Base-by-base conservation (phyloP, 306 rosid genomes). In the Prunus mira region DNA sequence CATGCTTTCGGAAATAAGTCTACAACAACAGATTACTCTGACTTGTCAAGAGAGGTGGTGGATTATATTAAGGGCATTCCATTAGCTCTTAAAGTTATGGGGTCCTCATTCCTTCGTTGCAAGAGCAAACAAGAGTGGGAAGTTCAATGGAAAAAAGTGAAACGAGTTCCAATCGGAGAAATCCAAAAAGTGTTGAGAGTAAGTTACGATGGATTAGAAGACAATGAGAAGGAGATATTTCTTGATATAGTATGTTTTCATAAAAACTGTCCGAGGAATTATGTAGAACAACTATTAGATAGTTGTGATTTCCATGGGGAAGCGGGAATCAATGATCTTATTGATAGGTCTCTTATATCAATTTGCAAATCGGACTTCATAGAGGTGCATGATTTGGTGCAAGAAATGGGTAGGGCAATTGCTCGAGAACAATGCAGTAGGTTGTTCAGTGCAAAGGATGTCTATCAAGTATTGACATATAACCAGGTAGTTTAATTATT, bases 321-420 rank as follows among this genome's bases (percentile, higher is more conserved):
- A 32, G 7, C 0, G 7, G 81, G 87, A 57, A 66, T 82, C 24
- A 84, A 72, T 2, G 60, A 61, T 77, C 82, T 87, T 71, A 56
- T 75, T 71, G 80, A 82, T 20, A 82, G 74, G 15, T 87, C 82
- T 50, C 82, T 88, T 38, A 57, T 86, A 47, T 61, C 81, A 62
- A 15, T 52, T 58, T 58, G 24, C 24, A 0, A 22, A n/a, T n/a
- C n/a, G n/a, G n/a, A n/a, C n/a, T n/a, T n/a, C n/a, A 32, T 32
- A 32, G 38, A 0, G 0, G 1, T 32, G 1, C 38, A 32, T 32
- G 38, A 32, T 32, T 64, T 82, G 76, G 57, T 87, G 12, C 78
- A 81, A 72, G 66, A 81, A 45, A 71, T 83, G 82, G 87, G 86
- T 15, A 24, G 67, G 41, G 13, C 22, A 12, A 79, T 84, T 65